Evolutionary conservation across 192 early-diverging fungal genomes (phyloP), one percentile per base, ranked within the genome.

Genomic region (Gaertneriomyces semiglobifer): DNA sequence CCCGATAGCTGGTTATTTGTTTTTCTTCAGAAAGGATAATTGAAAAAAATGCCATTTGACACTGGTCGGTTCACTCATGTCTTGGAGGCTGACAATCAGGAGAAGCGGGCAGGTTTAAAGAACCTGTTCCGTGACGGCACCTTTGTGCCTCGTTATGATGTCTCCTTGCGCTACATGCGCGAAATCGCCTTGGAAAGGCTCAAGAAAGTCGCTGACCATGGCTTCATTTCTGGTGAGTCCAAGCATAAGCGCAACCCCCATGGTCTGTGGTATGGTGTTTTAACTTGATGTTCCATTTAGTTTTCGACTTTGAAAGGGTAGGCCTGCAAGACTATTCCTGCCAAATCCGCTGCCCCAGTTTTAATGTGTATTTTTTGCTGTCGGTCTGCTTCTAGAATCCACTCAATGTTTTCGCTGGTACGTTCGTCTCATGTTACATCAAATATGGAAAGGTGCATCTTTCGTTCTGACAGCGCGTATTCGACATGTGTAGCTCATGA

Each of bases 81-180:
- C n/a, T 63, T 77, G 52, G 75, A 77, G 50, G n/a, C 18, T 16
- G 75, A 77, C 69, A 77, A 77, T 63, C 66, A 65, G 38, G 75
- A 70, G 12, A 72, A 70, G 38, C 66, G 75, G 33, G 67, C 67
- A 11, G 18, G 10, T 18, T 72, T 69, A 63, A 77, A 77, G 51
- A 70, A 69, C 18, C 64, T 75, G n/a, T 33, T 33, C 25, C 25
- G 25, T 33, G 25, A 33, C 25, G 50, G 41, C 19, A 53, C 53
- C 12, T 78, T 74, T 56, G 74, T 83, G 60, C 88, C 88, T 4
- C 83, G 87, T 46, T 88, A 81, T 65, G 83, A 88, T 62, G 79
- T 86, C 41, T 73, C 83, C 8, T 62, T 88, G 41, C 75, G 76
- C 10, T 80, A 79, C 50, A 79, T 87, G 64, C 76, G 88, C 43